Conservation (phyloP, 129 eudicot species). For the Apium graveolens region DNA sequence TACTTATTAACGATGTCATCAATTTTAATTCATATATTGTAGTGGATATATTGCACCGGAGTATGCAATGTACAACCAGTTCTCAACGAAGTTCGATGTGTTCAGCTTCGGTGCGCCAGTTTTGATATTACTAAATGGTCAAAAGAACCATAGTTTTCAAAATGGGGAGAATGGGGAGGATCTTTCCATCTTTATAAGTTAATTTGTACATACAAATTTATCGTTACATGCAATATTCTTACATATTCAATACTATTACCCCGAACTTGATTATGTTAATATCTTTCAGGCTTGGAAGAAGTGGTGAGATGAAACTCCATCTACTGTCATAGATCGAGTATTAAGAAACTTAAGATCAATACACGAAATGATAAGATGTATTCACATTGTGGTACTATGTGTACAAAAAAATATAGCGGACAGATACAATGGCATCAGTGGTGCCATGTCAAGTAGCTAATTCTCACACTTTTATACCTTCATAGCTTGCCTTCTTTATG, state of each 20-base stretch:
- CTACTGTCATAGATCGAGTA: conserved; percentile 7
- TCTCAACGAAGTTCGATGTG: conserved; percentile 12
- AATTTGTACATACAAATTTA: background rate
- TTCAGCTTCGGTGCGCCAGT: conserved; percentile 4
- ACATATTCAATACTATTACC: too few relatives aligned
- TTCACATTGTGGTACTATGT: conserved; percentile 19
- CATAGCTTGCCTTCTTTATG: background rate
- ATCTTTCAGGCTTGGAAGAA: conserved; percentile 17
- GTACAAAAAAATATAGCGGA: conserved; percentile 16
- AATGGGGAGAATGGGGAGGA: background rate
- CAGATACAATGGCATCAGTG: conserved; percentile 15
- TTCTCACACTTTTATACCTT: conserved; percentile 9
- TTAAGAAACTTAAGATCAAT: background rate
- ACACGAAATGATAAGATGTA: conserved; percentile 11
- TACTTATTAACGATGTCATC: too few relatives aligned
- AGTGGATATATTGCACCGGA: conserved; percentile 16
- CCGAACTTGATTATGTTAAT: background rate
- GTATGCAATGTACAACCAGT: conserved; percentile 5
- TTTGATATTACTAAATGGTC: background rate
- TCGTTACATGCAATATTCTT: background rate
- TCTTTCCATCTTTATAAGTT: background rate
- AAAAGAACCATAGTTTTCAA: background rate
- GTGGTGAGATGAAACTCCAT: conserved; percentile 19
- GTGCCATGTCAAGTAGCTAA: conserved; percentile 9
- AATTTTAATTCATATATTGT: too few relatives aligned